Evolutionary conservation across 176 grass and related monocot genomes (phyloP), one percentile per base, ranked within the genome.

Genomic region (Tillandsia fasciculata): DNA sequence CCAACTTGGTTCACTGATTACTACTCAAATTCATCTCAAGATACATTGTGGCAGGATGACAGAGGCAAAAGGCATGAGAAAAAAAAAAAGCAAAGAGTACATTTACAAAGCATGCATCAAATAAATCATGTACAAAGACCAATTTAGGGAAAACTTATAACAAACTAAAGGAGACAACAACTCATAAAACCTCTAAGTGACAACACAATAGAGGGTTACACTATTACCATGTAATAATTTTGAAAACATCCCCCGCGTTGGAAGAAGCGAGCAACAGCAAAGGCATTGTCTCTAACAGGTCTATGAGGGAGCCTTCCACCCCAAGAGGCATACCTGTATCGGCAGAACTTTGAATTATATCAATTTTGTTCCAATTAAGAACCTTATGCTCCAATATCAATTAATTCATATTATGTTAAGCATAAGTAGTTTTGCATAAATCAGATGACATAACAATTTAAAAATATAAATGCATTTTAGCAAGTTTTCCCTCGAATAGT

Each of bases 181-280:
- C 15, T 51, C 26, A 14, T 22, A 26, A 63, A 8, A 1, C 61
- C 10, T 50, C 9, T 50, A 23, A 64, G 28, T 63, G 33, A 42
- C 50, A 24, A 42, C 33, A 42, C 0, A 42, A 42, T 42, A 42
- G 33, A 42, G 33, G 20, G 65, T 64, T 51, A 70, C 67, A 9
- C 67, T 84, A 63, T 80, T 90, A 97, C 93, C 93, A 97, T 92
- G 71, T 97, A 97, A 80, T 97, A 97, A 80, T 97, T 92, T 73
- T 97, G 93, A 11, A 92, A 90, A 75, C 89, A 89, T 78, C 93
- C 93, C 17, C 89, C 93, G 24, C 89, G 84, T 74, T 97, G 89
- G 77, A 90, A 97, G 74, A 97, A 97, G 67, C 93, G 89, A 83
- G 93, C 88, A 83, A 96, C 76, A 74, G 93, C 93, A 77, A 96